A percentile compares a stretch with the other conserved stretches of the same genome.
Conservation (phyloP, 164 flowering plant genomes). For the Dillenia suffruticosa region DNA sequence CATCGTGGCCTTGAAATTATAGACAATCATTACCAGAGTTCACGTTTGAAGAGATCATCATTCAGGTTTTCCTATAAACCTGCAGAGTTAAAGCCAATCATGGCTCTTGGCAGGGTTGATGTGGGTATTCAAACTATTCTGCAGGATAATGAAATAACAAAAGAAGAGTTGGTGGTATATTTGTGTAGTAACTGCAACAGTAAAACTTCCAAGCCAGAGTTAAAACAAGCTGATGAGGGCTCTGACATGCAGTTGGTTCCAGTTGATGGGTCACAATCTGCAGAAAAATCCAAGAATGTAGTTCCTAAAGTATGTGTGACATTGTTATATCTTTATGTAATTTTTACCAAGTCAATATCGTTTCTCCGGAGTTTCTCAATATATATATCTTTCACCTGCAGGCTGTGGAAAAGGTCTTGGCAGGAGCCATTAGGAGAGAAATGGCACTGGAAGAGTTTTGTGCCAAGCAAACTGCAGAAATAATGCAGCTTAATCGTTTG, state of each 20-base stretch:
- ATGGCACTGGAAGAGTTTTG: constrained; percentile 91
- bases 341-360: background rate
- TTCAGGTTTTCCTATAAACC: constrained; percentile 71
- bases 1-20: constrained; percentile 81
- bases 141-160: constrained; percentile 21
- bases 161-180: constrained; percentile 19
- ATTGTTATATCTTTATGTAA: background rate
- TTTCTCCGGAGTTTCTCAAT: background rate
- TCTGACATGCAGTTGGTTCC: constrained; percentile 62
- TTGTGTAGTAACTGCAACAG: constrained; percentile 66
- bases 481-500: constrained; percentile 83
- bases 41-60: constrained; percentile 58
- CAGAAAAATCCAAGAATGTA: constrained; percentile 49
- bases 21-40: constrained; percentile 53
- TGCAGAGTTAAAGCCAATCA: constrained; percentile 37
- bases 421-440: constrained; percentile 95
- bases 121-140: constrained; percentile 73
- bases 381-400: constrained; percentile 17
- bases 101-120: constrained; percentile 57
- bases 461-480: constrained; percentile 76
- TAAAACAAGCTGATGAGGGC: constrained; percentile 29
- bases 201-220: constrained; percentile 26
- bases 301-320: constrained; percentile 72
- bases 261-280: constrained; percentile 41
- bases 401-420: constrained; percentile 97